These are phyloP conservation scores for Pythium biforme DNA, from an alignment of 352 stramenopile genomes.

Conservation along the genomic window DNA sequence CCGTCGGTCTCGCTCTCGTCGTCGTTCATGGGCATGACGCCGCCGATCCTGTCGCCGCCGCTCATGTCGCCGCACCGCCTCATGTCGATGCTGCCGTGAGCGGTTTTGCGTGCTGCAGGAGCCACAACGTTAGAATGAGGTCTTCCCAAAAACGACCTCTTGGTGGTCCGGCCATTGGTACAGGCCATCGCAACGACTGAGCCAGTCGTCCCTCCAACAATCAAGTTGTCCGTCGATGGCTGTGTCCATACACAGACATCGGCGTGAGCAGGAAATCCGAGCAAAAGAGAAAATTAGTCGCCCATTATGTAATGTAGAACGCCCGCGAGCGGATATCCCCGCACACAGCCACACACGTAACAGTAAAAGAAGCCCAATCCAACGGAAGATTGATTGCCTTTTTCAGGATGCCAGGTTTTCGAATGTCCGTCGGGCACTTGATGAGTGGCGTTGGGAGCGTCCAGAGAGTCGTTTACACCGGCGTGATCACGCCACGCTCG, in stretches of 20 bases:
- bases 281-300: not conserved
- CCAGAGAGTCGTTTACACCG: slow-evolving; percentile 36
- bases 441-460: not conserved
- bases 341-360: not conserved
- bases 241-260: not conserved
- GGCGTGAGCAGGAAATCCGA: slow-evolving; percentile 1
- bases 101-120: not conserved
- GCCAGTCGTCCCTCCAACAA: not conserved
- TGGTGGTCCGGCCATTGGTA: not conserved
- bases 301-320: slow-evolving; percentile 8
- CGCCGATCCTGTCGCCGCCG: slow-evolving; percentile 44
- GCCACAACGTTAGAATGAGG: slow-evolving; percentile 15
- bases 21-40: slow-evolving; percentile 18
- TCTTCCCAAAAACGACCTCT: not conserved
- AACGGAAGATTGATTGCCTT: slow-evolving; percentile 24
- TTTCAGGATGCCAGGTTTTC: not conserved
- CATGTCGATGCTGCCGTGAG: slow-evolving; percentile 57
- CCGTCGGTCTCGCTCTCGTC: slow-evolving; percentile 27
- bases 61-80: slow-evolving; percentile 66
- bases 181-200: not conserved
- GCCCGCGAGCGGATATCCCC: not conserved
- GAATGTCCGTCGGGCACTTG: not conserved
- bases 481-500: slow-evolving; percentile 69
- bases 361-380: slow-evolving; percentile 17
- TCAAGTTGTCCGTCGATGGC: not conserved